phyloP scores from a whole-genome alignment of 2,329 filamentous ascomycete genomes.

The Podosphaera xanthii region DNA sequence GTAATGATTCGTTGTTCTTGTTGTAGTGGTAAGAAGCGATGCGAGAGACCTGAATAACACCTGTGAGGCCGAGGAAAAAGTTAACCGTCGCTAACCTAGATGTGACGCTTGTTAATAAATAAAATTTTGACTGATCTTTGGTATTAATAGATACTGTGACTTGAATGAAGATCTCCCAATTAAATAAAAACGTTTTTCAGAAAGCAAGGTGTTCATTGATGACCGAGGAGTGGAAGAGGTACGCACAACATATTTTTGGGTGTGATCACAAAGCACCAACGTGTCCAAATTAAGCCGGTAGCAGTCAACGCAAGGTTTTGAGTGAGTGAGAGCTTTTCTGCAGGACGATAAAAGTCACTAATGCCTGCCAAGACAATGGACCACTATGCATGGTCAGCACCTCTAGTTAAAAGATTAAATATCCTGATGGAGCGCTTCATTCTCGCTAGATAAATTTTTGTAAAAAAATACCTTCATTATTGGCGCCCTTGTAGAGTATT shows the following conservation, averaged over 20 bases:
- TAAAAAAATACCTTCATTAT: conserved; percentile 53
- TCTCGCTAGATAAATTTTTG: not conserved
- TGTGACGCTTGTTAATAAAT: not conserved
- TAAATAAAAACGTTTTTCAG: not conserved
- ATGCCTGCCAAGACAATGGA: conserved; percentile 76
- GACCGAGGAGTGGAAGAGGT: conserved; percentile 4
- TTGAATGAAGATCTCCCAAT: not conserved
- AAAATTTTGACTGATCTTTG: not conserved
- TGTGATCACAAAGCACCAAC: conserved; percentile 95
- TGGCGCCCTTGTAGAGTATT: conserved; percentile 41
- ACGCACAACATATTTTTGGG: conserved; percentile 73
- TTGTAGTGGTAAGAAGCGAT: conserved; percentile 45
- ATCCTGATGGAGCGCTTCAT: not conserved
- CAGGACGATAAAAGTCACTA: conserved; percentile 75
- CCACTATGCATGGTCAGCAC: conserved; percentile 34
- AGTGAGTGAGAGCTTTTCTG: conserved; percentile 75
- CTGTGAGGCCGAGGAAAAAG: conserved; percentile 87
- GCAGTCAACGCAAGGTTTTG: conserved; percentile 79
- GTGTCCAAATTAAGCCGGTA: conserved; percentile 91
- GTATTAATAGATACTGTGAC: not conserved
- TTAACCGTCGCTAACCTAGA: conserved; percentile 74
- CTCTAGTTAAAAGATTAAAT: conserved; percentile 1
- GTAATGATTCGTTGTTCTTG: conserved; percentile 24
- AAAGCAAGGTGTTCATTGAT: too few relatives aligned
- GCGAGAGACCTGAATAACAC: conserved; percentile 57